Conservation (phyloP, 192 early-diverging fungal genomes). For the Kickxella alabastrina region DNA sequence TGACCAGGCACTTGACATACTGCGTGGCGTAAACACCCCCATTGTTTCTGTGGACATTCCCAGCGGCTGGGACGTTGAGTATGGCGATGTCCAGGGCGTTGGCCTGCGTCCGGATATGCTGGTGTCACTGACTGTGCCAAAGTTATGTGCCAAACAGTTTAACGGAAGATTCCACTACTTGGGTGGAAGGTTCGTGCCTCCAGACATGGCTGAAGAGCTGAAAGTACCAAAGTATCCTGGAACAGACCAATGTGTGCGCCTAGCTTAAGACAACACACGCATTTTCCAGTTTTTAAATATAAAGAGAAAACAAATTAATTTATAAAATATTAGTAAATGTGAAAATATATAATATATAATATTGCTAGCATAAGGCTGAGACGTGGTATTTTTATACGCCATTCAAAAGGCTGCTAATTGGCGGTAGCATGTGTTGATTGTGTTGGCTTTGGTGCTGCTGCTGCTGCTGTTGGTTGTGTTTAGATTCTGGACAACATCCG, state of each 20-base stretch:
- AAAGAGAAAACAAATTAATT: conserved; percentile 1
- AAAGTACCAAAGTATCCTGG: conserved; percentile 69
- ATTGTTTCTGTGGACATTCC: conserved; percentile 88
- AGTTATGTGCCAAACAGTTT: conserved; percentile 68
- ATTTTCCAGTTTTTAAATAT: no score
- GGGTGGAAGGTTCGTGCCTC: conserved; percentile 88
- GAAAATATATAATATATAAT: neutral
- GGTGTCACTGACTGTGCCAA: conserved; percentile 90
- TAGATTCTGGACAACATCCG: neutral
- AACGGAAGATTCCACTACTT: conserved; percentile 73
- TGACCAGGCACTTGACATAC: conserved; percentile 11
- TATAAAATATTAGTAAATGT: neutral
- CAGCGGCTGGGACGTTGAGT: conserved; percentile 91
- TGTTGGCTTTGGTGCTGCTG: conserved; percentile 11
- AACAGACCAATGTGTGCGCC: conserved; percentile 64
- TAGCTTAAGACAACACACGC: no score
- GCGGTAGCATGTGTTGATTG: conserved; percentile 25
- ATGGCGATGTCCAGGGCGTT: conserved; percentile 51
- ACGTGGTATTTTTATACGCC: conserved; percentile 5
- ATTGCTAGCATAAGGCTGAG: neutral
- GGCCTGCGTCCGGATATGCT: conserved; percentile 77
- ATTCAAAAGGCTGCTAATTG: conserved; percentile 33
- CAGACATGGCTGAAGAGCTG: conserved; percentile 63
- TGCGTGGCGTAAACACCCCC: conserved; percentile 26
- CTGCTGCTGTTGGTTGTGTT: conserved; percentile 1